Evolutionary conservation across 139 green algal species (phyloP).

Genomic region (Micromonas commoda): DNA sequence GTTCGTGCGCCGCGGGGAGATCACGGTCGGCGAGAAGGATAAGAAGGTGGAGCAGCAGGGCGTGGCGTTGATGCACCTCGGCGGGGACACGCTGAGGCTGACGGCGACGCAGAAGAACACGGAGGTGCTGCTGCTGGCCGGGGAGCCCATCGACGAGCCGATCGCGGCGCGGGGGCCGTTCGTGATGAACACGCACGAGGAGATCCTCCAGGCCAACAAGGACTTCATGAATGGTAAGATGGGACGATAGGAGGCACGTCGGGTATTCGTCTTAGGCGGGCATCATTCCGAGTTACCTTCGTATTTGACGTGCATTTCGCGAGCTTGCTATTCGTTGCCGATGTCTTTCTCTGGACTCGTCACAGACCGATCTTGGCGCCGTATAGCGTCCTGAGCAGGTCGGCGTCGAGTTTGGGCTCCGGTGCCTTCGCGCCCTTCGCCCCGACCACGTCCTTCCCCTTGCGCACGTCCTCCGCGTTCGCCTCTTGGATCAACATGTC

Average conservation of each 20-base stretch:
- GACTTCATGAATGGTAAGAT: constrained; percentile 34
- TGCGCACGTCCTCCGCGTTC: neutral
- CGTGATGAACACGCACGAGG: constrained; percentile 45
- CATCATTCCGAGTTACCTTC: neutral
- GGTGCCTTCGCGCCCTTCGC: too few relatives aligned
- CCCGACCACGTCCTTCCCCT: neutral
- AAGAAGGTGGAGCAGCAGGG: constrained; percentile 21
- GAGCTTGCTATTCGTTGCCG: too few relatives aligned
- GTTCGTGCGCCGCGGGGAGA: constrained; percentile 14
- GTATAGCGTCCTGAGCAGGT: neutral
- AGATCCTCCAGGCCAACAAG: constrained; percentile 34
- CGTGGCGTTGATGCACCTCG: constrained; percentile 19
- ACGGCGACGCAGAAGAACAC: constrained; percentile 33
- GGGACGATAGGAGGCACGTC: too few relatives aligned
- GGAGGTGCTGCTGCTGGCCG: constrained; percentile 36
- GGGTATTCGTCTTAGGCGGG: too few relatives aligned
- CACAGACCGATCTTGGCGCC: neutral
- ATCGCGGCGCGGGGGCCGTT: constrained; percentile 40
- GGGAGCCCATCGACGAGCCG: constrained; percentile 39
- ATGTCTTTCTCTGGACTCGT: neutral
- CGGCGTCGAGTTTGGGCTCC: neutral
- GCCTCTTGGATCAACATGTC: neutral
- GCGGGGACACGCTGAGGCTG: constrained; percentile 16
- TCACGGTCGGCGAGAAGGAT: neutral
- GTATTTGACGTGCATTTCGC: neutral